A percentile compares a stretch with the other conserved stretches of the same genome.
Conservation (phyloP, 73 alveolate species). For the Stentor roeselii region DNA sequence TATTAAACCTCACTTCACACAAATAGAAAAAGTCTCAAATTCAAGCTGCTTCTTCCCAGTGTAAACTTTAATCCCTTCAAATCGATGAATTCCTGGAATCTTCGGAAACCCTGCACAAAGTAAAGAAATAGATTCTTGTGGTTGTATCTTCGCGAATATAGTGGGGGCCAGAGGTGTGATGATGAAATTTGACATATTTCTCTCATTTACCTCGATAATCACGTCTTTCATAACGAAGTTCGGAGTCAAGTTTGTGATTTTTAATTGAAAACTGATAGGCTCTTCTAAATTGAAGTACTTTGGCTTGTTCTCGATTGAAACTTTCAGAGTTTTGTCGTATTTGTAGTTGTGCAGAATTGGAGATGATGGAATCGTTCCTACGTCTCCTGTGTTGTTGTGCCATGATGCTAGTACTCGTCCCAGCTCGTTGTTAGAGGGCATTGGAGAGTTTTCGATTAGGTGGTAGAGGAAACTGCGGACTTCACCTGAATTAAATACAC, state of each 20-base stretch:
- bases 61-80: slow-evolving; percentile 20
- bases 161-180: slow-evolving; percentile 1
- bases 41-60: neutral
- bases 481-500: neutral
- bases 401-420: slow-evolving; percentile 3
- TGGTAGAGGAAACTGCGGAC: slow-evolving; percentile 1
- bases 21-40: neutral
- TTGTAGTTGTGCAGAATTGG: neutral
- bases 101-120: neutral
- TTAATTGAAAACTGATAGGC: neutral
- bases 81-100: neutral
- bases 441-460: neutral
- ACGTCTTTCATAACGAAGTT: neutral
- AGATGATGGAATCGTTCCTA: neutral
- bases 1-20: neutral
- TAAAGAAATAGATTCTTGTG: neutral
- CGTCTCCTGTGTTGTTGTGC: slow-evolving; percentile 18
- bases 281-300: neutral
- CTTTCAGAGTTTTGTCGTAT: neutral
- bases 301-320: slow-evolving; percentile 14
- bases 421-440: neutral
- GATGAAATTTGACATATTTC: neutral
- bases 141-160: neutral
- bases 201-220: neutral
- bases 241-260: neutral